phyloP scores from a whole-genome alignment of 2,329 filamentous ascomycete genomes.

The Hypoxylon sp. region DNA sequence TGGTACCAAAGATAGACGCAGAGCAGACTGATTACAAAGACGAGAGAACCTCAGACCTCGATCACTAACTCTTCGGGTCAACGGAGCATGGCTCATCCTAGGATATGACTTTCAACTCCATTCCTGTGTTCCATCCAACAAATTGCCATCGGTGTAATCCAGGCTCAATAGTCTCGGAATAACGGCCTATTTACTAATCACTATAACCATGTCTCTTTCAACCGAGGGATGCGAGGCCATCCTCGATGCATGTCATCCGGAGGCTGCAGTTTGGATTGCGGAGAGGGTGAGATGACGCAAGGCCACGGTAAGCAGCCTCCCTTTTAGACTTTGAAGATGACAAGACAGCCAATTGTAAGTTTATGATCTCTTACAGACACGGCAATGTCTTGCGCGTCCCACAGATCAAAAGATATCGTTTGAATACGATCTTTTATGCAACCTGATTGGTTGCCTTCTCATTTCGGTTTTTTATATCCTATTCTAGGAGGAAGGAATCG shows the following conservation, averaged over 20 bases:
- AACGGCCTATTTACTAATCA: slow-evolving; percentile 20
- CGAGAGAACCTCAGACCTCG: not conserved
- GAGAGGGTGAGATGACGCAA: slow-evolving; percentile 40
- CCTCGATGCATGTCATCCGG: slow-evolving; percentile 30
- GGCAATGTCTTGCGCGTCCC: slow-evolving; percentile 1
- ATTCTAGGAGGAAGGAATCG: slow-evolving; percentile 14
- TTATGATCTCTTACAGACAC: slow-evolving; percentile 1
- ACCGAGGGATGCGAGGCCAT: slow-evolving; percentile 23
- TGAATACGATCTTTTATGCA: slow-evolving; percentile 24
- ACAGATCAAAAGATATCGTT: not conserved
- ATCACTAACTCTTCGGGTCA: slow-evolving; percentile 16
- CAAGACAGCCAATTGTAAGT: slow-evolving; percentile 11
- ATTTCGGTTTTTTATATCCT: slow-evolving; percentile 25
- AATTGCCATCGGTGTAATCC: not conserved
- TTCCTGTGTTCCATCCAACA: not conserved
- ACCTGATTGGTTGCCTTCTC: not conserved
- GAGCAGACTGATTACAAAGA: not conserved
- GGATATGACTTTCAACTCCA: not conserved
- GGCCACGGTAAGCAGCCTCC: slow-evolving; percentile 12
- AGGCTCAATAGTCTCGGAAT: not conserved
- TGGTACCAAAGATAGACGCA: slow-evolving; percentile 6
- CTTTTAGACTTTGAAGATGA: slow-evolving; percentile 17
- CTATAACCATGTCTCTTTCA: slow-evolving; percentile 5
- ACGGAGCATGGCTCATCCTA: slow-evolving; percentile 3
- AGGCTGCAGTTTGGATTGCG: slow-evolving; percentile 24